phyloP scores from a whole-genome alignment of 306 rosid genomes.

The Cucurbita moschata region DNA sequence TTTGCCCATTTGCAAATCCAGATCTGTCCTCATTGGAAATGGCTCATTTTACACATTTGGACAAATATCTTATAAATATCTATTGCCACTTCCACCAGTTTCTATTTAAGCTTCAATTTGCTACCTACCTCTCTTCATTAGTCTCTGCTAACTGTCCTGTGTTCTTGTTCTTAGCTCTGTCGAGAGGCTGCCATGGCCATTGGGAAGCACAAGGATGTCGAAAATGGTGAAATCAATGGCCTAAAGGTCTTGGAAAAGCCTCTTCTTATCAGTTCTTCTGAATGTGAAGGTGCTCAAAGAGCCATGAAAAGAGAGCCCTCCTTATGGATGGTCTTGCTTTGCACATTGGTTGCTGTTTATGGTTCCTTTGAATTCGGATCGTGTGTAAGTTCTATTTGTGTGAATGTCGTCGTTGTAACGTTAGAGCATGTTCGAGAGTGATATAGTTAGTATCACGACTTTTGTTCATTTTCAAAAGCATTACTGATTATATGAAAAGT shows the following conservation, averaged over 20 bases:
- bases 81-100: not conserved
- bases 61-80: not conserved
- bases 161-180: not conserved
- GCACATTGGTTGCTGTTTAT: constrained; percentile 67
- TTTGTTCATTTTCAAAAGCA: too few relatives aligned
- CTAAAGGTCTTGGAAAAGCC: not conserved
- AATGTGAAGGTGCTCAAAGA: not conserved
- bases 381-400: constrained; percentile 35
- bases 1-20: constrained; percentile 15
- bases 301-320: not conserved
- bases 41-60: not conserved
- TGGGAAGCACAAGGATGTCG: not conserved
- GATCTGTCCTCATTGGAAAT: not conserved
- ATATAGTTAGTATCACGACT: too few relatives aligned
- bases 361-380: constrained; percentile 86
- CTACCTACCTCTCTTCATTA: not conserved
- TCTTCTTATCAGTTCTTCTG: not conserved
- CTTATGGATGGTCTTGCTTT: constrained; percentile 48
- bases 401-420: not conserved
- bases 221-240: not conserved
- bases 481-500: too few relatives aligned
- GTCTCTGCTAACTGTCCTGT: not conserved
- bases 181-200: not conserved
- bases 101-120: not conserved
- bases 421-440: not conserved